phyloP scores from a whole-genome alignment of 306 rosid genomes.

The Castanopsis chinensis region DNA sequence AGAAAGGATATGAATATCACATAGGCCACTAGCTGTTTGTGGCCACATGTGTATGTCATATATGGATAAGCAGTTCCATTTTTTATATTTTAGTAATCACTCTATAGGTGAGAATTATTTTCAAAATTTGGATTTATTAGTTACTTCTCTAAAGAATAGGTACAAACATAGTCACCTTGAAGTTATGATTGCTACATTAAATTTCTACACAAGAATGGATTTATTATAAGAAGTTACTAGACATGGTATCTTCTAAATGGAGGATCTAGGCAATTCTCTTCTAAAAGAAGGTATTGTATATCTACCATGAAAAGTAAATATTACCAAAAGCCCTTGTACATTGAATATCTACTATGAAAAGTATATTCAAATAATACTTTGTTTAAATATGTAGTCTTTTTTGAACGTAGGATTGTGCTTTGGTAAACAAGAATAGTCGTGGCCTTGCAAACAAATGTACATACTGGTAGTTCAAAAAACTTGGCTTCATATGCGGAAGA shows the following conservation, averaged over 20 bases:
- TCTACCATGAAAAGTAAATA: too few species aligned
- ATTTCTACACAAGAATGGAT: background rate
- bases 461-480: too few species aligned
- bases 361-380: too few species aligned
- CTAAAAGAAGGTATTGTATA: too few species aligned
- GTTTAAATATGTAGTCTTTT: too few species aligned
- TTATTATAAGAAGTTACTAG: background rate
- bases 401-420: too few species aligned
- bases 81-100: background rate
- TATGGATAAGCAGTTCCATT: background rate
- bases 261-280: background rate
- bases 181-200: background rate
- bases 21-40: background rate
- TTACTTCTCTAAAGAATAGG: background rate
- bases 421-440: too few species aligned
- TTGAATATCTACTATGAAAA: too few species aligned
- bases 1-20: background rate
- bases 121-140: background rate
- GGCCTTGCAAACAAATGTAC: too few species aligned
- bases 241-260: background rate
- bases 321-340: too few species aligned
- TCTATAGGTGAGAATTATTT: background rate
- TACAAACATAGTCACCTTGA: background rate
- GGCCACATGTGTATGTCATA: background rate
- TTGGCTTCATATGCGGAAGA: too few species aligned